Evolutionary conservation across 257 asterid genomes (phyloP), one percentile per base, ranked within the genome.

Genomic region (Jacaranda copaia): DNA sequence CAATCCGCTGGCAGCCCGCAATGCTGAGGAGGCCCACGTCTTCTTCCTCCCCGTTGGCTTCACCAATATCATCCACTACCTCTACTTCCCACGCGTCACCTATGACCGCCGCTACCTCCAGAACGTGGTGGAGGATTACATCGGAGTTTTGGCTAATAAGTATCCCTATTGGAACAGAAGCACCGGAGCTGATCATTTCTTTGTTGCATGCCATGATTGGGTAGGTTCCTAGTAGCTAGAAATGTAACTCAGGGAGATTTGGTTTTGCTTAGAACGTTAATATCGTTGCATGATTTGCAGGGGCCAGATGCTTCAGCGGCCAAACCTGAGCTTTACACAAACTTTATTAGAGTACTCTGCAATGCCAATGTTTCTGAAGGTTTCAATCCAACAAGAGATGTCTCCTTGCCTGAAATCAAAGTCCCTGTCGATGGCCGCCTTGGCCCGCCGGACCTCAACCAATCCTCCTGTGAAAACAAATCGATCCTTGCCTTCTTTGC

Each of bases 161-260:
- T 84, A 89, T 14, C 83, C 78, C 2, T 90, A 81, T 61, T 90
- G 96, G 96, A 90, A 90, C 19, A 36, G 87, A 39, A 89, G 84
- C 79, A 19, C 0, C 4, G 96, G 96, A 1, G 89, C 87, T 7
- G 96, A 90, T 55, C 96, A 90, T 48, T 90, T 90, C 86, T 79
- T 75, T 3, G 85, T 86, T 20, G 89, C 87, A 1, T 90, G 94
- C 77, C 96, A 90, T 76, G 96, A 90, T 56, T 90, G 96, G 96
- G 95, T 87, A 76, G 35, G 57, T 49, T 2, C 32, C 32, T 25
- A 2, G 32, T 25, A 25, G 32, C 32, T 25, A 25, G 32, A 25
- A 2, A 25, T 25, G 32, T 25, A 25, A 25, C 32, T 25, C 1
- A 25, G 2, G 2, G 32, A 25, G 32, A 25, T 25, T 25, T 25